phyloP scores from a whole-genome alignment of 257 asterid species.

The Rauvolfia tetraphylla region DNA sequence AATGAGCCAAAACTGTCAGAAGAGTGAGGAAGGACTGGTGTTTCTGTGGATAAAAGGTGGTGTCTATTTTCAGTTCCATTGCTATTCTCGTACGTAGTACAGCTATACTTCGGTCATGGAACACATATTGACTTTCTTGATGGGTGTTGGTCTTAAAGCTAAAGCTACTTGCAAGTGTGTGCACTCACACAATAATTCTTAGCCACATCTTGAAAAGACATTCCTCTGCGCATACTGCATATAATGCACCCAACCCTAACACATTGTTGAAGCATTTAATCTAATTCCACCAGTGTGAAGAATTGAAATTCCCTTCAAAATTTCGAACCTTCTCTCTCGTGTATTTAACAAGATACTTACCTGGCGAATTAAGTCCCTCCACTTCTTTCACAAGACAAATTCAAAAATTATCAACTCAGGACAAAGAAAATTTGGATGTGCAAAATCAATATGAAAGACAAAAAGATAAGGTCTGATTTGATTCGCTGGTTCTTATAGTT shows the following conservation, averaged over 20 bases:
- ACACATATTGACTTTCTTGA: constrained; percentile 17
- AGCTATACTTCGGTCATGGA: constrained; percentile 15
- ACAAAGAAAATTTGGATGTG: not conserved
- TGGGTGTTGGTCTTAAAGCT: not conserved
- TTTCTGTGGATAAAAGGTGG: not conserved
- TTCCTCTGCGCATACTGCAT: too few relatives aligned
- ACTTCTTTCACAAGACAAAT: too few relatives aligned
- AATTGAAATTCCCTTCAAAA: too few relatives aligned
- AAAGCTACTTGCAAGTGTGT: constrained; percentile 1
- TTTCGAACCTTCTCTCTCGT: too few relatives aligned
- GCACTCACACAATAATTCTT: constrained; percentile 5
- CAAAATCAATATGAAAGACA: not conserved
- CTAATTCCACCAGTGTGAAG: too few relatives aligned
- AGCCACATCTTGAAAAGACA: constrained; percentile 13
- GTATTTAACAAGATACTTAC: too few relatives aligned
- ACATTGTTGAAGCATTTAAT: too few relatives aligned
- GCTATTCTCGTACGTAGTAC: constrained; percentile 33
- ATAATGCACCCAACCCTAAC: too few relatives aligned
- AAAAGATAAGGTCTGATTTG: not conserved
- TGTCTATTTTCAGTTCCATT: not conserved
- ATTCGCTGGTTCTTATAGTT: not conserved
- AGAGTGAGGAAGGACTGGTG: not conserved
- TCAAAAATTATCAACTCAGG: not conserved
- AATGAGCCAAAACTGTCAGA: constrained; percentile 10
- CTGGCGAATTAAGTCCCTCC: too few relatives aligned